phyloP scores from a whole-genome alignment of 768 basidiomycete genomes.

The Lentinus tigrinus region DNA sequence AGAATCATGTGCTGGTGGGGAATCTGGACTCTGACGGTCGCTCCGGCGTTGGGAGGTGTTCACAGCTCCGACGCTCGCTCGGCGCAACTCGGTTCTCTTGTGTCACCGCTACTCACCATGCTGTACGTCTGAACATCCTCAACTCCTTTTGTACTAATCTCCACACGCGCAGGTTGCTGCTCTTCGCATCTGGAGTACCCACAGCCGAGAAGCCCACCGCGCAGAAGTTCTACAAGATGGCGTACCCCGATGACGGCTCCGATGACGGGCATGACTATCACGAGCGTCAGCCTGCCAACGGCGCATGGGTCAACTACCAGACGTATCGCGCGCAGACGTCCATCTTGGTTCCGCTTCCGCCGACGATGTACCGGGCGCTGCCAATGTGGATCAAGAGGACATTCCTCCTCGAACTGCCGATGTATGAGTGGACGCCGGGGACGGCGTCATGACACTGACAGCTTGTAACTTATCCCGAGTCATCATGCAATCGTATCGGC shows the following conservation, averaged over 20 bases:
- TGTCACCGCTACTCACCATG: slow-evolving; percentile 65
- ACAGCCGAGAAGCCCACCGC: slow-evolving; percentile 68
- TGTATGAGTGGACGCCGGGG: slow-evolving; percentile 57
- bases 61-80: slow-evolving; percentile 41
- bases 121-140: slow-evolving; percentile 40
- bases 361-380: slow-evolving; percentile 48
- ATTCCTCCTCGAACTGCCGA: slow-evolving; percentile 58
- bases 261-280: slow-evolving; percentile 20
- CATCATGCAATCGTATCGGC: too few species aligned
- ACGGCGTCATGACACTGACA: slow-evolving; percentile 32
- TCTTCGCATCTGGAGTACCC: slow-evolving; percentile 71
- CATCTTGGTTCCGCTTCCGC: slow-evolving; percentile 62
- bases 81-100: slow-evolving; percentile 59
- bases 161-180: slow-evolving; percentile 40
- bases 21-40: slow-evolving; percentile 58
- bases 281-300: slow-evolving; percentile 2
- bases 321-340: slow-evolving; percentile 55
- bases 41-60: slow-evolving; percentile 47
- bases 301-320: slow-evolving; percentile 55
- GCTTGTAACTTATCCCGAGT: too few species aligned
- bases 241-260: slow-evolving; percentile 37
- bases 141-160: neutral
- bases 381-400: slow-evolving; percentile 53
- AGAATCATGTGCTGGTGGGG: slow-evolving; percentile 69
- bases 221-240: slow-evolving; percentile 54